Evolutionary conservation across 768 basidiomycete genomes (phyloP), one percentile per base, ranked within the genome.

Genomic region (Mrakia frigida): DNA sequence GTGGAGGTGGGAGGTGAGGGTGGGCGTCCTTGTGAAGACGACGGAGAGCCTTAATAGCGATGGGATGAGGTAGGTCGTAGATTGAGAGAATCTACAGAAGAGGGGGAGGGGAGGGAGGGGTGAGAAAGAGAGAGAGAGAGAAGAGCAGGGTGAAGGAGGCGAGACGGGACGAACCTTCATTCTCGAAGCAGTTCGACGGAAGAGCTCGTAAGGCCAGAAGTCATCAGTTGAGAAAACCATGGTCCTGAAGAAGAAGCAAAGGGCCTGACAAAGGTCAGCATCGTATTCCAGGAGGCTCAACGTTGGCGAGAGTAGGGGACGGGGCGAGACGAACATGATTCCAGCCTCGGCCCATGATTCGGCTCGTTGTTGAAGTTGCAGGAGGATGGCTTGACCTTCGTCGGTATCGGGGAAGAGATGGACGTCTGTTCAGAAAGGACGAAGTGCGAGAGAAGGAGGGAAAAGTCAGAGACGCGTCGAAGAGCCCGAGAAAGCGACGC

Each of bases 281-380:
- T n/a, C n/a, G n/a, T n/a, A n/a, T n/a, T n/a, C n/a, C n/a, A n/a
- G n/a, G n/a, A n/a, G n/a, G n/a, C n/a, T n/a, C n/a, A n/a, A n/a
- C n/a, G n/a, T n/a, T n/a, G 39, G n/a, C 25, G 53, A n/a, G 14
- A 37, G 16, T 72, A 41, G 68, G 68, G 35, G 21, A 14, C 23
- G 28, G 41, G n/a, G 23, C 23, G n/a, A 50, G 23, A 74, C 50
- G 31, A 37, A 21, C 73, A 59, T 70, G 56, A 75, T 41, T 50
- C 33, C 39, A 63, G 14, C 90, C 89, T 91, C 90, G 7, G 91
- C 89, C 92, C 94, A 95, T 9, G 89, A 84, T 82, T 94, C 93
- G 7, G 92, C 93, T 74, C 89, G 87, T 81, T 92, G 92, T 81
- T 94, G 94, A 25, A 94, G 86, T 80, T 93, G 92, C 74, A 94